Evolutionary conservation across 78 protist genomes (phyloP).

Genomic region (Planoprotostelium fungivorum): DNA sequence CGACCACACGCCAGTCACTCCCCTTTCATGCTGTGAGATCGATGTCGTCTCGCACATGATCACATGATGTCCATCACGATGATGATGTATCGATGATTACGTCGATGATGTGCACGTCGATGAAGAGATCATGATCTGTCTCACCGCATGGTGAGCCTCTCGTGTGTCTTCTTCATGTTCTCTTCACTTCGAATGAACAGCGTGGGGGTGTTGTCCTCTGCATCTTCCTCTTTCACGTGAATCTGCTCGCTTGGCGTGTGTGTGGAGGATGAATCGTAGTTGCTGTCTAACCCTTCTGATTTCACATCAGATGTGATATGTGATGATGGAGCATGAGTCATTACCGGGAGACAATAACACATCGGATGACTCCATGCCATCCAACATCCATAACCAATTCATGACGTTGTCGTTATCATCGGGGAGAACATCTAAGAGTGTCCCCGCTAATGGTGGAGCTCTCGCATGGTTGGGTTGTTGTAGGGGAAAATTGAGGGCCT

Average conservation of each 20-base stretch:
- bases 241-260: too few species aligned
- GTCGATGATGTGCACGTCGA: too few species aligned
- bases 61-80: neutral
- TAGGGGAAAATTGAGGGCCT: too few species aligned
- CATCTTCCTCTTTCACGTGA: too few species aligned
- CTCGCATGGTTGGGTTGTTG: too few species aligned
- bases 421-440: neutral
- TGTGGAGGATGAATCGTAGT: neutral
- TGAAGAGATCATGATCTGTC: too few species aligned
- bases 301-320: neutral
- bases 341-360: too few species aligned
- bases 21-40: too few species aligned
- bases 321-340: too few species aligned
- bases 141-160: neutral
- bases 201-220: too few species aligned
- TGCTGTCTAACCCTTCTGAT: neutral
- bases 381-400: slow-evolving; percentile 1
- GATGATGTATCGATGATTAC: neutral
- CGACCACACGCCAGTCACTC: neutral
- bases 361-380: neutral
- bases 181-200: neutral
- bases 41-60: too few species aligned
- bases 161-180: neutral
- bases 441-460: too few species aligned
- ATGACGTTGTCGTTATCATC: neutral